A percentile compares a stretch with the other conserved stretches of the same genome.
Conservation (phyloP, 163 green algal genomes). For the Chlamydomonas reinhardtii region DNA sequence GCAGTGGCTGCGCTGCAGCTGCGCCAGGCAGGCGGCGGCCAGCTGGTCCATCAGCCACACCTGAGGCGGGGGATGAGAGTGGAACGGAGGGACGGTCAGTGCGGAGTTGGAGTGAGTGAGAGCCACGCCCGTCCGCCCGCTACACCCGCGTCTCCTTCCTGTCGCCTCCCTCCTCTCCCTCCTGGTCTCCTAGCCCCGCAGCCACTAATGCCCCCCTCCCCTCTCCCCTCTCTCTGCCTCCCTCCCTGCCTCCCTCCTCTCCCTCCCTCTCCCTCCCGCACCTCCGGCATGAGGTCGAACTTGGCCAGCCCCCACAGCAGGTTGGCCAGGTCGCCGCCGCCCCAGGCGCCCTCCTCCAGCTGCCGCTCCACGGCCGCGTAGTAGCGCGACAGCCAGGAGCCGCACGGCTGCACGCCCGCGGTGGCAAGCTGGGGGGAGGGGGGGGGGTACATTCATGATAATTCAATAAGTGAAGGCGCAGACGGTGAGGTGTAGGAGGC, state of each 20-base stretch:
- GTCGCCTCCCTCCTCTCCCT: too few relatives aligned
- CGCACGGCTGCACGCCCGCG: conserved; percentile 46
- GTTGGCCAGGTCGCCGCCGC: conserved; percentile 47
- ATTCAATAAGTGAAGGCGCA: not conserved
- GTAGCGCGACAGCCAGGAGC: conserved; percentile 54
- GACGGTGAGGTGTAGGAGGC: not conserved
- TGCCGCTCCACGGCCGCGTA: conserved; percentile 39
- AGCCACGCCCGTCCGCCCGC: too few relatives aligned
- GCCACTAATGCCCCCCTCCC: too few relatives aligned
- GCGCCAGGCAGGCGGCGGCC: not conserved
- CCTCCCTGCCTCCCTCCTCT: not conserved
- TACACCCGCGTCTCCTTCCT: too few relatives aligned
- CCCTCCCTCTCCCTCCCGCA: not conserved
- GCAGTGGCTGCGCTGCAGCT: not conserved
- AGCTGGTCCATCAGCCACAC: conserved; percentile 42
- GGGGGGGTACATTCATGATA: too few relatives aligned
- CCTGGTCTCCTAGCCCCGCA: too few relatives aligned
- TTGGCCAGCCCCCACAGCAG: conserved; percentile 51
- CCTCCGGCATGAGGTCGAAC: conserved; percentile 59
- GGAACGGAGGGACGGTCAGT: not conserved
- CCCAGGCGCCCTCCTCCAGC: conserved; percentile 21
- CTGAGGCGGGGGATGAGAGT: not conserved
- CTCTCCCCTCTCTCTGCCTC: not conserved
- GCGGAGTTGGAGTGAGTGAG: too few relatives aligned
- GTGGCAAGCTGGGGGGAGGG: conserved; percentile 35